Evolutionary conservation across 306 rosid genomes (phyloP), one percentile per base, ranked within the genome.

Genomic region (Pterocarpus macrocarpus): DNA sequence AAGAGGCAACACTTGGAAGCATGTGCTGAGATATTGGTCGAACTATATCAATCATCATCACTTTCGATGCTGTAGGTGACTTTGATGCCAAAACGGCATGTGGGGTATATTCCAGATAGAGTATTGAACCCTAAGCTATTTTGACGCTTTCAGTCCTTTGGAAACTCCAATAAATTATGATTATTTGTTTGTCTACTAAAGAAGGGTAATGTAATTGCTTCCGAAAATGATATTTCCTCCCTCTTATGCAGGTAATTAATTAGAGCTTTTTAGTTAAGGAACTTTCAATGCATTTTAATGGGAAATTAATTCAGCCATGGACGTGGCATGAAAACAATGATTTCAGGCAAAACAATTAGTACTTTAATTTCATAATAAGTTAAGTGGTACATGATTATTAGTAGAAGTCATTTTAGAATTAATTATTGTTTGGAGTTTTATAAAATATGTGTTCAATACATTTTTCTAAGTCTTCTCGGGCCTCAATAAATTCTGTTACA

Each of bases 31-130:
- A 78, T 77, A 43, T 53, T 74, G 55, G 50, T 82, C 2, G 79
- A 78, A 55, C 39, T 50, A 14, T 49, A 34, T 62, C 56, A 39
- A 67, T 83, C 64, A 44, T 71, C 73, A 70, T 70, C 74, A 58
- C 47, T 69, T 62, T 16, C 59, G 0, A 34, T 32, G 69, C 68
- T 82, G 74, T 67, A 17, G 64, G 55, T 76, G 85, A 66, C 61
- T 76, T 83, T 76, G 87, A 76, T 36, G 79, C 80, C 87, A 62
- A 82, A 69, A 62, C 61, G 59, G 79, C 82, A 82, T 73, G 86
- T 82, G 84, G 86, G 86, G 86, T 76, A 47, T 50, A 22, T 53
- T 57, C 28, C 57, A 47, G 41, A 69, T 8, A 43, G 47, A 43
- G 8, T 43, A 73, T 79, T 84, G 62, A 61, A 70, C 39, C 78